Percentiles rank a stretch among this genome's conserved stretches.
phyloP scores from a whole-genome alignment of 1,139 yeast genomes.

The Hyphopichia pseudoburtonii region DNA sequence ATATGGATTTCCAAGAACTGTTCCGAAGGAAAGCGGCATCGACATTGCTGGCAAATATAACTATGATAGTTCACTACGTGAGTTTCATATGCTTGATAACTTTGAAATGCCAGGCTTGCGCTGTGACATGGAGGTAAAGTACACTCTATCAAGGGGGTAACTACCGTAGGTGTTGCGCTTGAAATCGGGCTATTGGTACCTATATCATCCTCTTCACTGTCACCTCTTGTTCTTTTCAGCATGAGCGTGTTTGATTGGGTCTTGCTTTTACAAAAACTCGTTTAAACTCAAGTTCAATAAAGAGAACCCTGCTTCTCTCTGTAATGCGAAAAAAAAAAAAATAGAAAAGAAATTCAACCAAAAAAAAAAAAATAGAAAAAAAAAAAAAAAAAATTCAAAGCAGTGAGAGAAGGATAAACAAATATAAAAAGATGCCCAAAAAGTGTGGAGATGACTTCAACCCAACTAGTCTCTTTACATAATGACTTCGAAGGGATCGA shows the following conservation, averaged over 20 bases:
- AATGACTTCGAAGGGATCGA: too few species aligned
- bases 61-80: conserved; percentile 26
- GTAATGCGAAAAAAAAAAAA: too few species aligned
- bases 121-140: conserved; percentile 13
- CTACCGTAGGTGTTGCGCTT: neutral
- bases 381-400: too few species aligned
- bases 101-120: conserved; percentile 12
- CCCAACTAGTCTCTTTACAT: too few species aligned
- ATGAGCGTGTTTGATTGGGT: neutral
- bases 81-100: conserved; percentile 25
- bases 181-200: neutral
- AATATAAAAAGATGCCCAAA: too few species aligned
- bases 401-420: too few species aligned
- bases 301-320: too few species aligned
- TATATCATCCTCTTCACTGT: conserved; percentile 9
- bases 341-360: too few species aligned
- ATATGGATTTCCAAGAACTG: conserved; percentile 46
- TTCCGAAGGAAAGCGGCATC: conserved; percentile 39
- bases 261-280: too few species aligned
- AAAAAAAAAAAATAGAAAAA: too few species aligned
- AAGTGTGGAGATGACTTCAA: too few species aligned
- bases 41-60: conserved; percentile 43
- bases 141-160: conserved; percentile 10
- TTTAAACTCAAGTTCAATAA: too few species aligned
- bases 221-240: conserved; percentile 13